These are phyloP conservation scores for Globisporangium acanthophoron DNA, from an alignment of 352 stramenopile genomes.

Conservation along the genomic window DNA sequence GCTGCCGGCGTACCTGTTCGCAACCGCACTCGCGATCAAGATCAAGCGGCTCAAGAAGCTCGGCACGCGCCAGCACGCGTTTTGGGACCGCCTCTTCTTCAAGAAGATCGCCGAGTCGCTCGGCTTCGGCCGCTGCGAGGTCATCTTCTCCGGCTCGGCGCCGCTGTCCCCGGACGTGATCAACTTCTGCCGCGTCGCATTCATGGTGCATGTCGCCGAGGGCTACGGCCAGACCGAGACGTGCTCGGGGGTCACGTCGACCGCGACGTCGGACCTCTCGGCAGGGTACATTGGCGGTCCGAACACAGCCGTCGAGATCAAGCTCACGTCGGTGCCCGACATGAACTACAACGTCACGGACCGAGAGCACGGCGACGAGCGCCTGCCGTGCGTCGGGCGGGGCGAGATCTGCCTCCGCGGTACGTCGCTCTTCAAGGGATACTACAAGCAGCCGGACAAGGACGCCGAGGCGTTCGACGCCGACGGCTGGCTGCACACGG, in stretches of 20 bases:
- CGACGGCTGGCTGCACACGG: constrained; percentile 95
- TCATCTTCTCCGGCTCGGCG: constrained; percentile 94
- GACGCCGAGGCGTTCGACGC: constrained; percentile 89
- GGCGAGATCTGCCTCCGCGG: constrained; percentile 78
- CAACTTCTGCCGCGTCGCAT: constrained; percentile 91
- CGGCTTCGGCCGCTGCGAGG: constrained; percentile 71
- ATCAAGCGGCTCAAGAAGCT: constrained; percentile 54
- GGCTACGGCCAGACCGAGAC: constrained; percentile 97
- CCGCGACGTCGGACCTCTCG: constrained; percentile 27
- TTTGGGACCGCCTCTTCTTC: constrained; percentile 96
- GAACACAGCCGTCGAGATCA: constrained; percentile 84
- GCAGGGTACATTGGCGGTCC: constrained; percentile 92
- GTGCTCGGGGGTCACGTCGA: constrained; percentile 72
- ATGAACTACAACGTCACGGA: constrained; percentile 94
- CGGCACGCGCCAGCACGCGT: constrained; percentile 37
- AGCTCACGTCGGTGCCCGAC: constrained; percentile 94
- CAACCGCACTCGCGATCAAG: constrained; percentile 57
- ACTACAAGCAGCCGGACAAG: constrained; percentile 94
- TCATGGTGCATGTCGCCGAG: constrained; percentile 86
- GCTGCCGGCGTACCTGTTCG: constrained; percentile 85
- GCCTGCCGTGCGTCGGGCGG: constrained; percentile 35
- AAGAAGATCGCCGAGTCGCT: constrained; percentile 89
- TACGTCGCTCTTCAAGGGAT: constrained; percentile 86
- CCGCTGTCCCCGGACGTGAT: constrained; percentile 91
- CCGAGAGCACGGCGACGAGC: constrained; percentile 35